A percentile compares a stretch with the other conserved stretches of the same genome.
phyloP scores from a whole-genome alignment of 306 rosid genomes.

The Prunus davidiana region DNA sequence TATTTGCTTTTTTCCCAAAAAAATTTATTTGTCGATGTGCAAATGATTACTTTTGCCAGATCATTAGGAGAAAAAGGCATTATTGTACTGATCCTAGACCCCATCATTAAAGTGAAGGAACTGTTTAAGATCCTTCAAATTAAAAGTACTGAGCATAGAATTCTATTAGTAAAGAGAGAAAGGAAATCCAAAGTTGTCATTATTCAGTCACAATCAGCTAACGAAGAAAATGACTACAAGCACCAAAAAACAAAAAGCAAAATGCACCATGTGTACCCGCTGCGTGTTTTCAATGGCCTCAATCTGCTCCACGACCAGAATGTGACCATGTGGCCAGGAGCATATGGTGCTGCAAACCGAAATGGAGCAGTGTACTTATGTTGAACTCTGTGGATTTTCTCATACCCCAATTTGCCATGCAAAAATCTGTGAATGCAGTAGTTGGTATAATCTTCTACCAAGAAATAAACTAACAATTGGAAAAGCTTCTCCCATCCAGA shows the following conservation, averaged over 20 bases:
- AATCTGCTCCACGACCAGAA: conserved; percentile 80
- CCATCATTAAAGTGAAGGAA: conserved; percentile 34
- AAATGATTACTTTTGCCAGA: not conserved
- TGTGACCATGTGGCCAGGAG: conserved; percentile 81
- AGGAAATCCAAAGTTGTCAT: conserved; percentile 30
- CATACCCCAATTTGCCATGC: conserved; percentile 72
- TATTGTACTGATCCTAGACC: conserved; percentile 25
- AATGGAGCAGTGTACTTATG: conserved; percentile 80
- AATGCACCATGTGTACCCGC: conserved; percentile 54
- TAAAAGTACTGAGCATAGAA: conserved; percentile 36
- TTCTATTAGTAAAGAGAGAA: conserved; percentile 11
- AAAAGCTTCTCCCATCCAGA: conserved; percentile 67
- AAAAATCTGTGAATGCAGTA: conserved; percentile 80
- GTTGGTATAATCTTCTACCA: conserved; percentile 68
- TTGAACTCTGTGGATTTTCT: conserved; percentile 74
- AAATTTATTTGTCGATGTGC: not conserved
- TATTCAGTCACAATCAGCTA: conserved; percentile 27
- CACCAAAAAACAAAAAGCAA: not conserved
- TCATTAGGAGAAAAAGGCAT: conserved; percentile 12
- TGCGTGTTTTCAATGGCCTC: conserved; percentile 82
- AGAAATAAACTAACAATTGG: conserved; percentile 56
- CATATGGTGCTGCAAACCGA: conserved; percentile 77
- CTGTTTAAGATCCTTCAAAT: conserved; percentile 48
- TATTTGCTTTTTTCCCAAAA: not conserved
- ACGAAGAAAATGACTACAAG: conserved; percentile 10